Conservation (phyloP, 257 asterid species). For the Nicotiana tabacum region DNA sequence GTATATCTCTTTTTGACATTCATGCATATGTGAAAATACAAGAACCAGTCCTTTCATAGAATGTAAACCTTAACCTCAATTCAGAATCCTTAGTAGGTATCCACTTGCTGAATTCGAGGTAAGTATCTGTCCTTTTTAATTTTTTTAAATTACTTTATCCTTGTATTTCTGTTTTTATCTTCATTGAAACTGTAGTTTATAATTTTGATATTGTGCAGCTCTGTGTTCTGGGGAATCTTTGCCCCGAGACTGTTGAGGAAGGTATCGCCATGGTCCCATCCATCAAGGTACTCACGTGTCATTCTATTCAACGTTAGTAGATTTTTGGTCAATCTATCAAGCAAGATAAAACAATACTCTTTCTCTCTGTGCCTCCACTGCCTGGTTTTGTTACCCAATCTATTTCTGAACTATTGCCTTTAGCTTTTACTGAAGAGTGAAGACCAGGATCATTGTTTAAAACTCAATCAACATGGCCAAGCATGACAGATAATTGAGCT, state of each 20-base stretch:
- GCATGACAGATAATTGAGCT: neutral
- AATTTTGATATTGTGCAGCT: conserved; percentile 48
- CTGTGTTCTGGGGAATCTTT: conserved; percentile 82
- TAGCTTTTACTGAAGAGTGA: neutral
- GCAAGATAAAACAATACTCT: neutral
- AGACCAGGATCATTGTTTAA: neutral
- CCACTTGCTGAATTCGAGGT: conserved; percentile 95
- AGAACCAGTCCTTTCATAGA: neutral
- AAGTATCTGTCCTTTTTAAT: neutral
- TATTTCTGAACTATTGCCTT: neutral
- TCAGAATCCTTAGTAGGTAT: conserved; percentile 78
- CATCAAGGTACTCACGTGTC: conserved; percentile 56
- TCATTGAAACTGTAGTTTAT: neutral
- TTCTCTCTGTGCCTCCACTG: neutral
- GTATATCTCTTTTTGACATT: neutral
- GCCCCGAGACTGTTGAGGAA: conserved; percentile 93
- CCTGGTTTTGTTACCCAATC: neutral
- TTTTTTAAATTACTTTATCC: neutral
- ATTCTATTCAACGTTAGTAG: neutral
- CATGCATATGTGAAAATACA: neutral
- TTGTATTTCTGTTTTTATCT: neutral
- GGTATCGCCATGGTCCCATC: conserved; percentile 96
- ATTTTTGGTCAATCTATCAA: neutral
- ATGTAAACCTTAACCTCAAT: conserved; percentile 33
- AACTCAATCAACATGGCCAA: neutral